These are phyloP conservation scores for Phytopythium chamaehyphon DNA, from an alignment of 352 stramenopile genomes.

Conservation along the genomic window DNA sequence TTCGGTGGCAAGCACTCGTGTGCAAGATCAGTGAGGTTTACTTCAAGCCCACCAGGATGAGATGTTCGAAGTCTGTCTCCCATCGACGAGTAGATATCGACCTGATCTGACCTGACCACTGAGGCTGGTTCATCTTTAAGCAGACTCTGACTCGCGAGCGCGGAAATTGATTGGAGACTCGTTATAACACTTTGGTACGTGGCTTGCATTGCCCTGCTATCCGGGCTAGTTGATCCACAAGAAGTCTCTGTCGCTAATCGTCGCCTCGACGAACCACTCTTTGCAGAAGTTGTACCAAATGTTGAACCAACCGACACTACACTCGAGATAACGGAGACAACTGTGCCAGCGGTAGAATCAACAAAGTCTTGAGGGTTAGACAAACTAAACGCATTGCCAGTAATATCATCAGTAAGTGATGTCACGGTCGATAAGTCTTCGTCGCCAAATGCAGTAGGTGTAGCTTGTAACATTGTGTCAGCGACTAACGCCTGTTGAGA, in stretches of 20 bases:
- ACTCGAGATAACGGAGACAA: conserved; percentile 42
- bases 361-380: conserved; percentile 35
- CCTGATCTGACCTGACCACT: conserved; percentile 19
- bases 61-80: conserved; percentile 1
- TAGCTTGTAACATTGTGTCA: conserved; percentile 33
- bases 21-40: conserved; percentile 41
- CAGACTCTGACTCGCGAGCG: conserved; percentile 46
- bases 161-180: conserved; percentile 47
- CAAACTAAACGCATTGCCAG: conserved; percentile 39
- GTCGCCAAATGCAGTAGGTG: conserved; percentile 27
- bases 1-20: conserved; percentile 37
- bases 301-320: conserved; percentile 22
- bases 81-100: conserved; percentile 28
- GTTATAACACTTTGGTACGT: conserved; percentile 32
- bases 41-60: conserved; percentile 12
- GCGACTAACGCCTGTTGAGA: conserved; percentile 50
- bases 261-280: conserved; percentile 1
- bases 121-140: conserved; percentile 33
- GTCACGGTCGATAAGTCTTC: conserved; percentile 32
- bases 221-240: conserved; percentile 9
- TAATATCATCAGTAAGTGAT: conserved; percentile 32
- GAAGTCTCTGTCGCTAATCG: conserved; percentile 9
- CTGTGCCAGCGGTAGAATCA: conserved; percentile 26
- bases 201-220: conserved; percentile 12
- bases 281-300: neutral